These are phyloP conservation scores for Hymenoscyphus occultus DNA, from an alignment of 2,329 filamentous ascomycete species.

Conservation along the genomic window DNA sequence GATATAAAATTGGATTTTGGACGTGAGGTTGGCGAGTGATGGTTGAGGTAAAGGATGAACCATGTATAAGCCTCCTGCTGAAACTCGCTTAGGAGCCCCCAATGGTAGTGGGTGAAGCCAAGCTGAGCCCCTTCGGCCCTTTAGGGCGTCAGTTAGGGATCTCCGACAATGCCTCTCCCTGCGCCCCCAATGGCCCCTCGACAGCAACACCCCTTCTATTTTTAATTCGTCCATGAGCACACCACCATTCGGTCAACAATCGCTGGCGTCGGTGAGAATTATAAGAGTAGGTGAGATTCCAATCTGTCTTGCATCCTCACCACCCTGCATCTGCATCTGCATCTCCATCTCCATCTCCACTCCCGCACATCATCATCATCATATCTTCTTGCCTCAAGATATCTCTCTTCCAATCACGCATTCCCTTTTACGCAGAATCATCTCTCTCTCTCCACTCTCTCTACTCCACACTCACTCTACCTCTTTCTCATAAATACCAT, in stretches of 20 bases:
- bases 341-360: not conserved
- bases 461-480: too few species aligned
- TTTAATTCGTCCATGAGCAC: slow-evolving; percentile 1
- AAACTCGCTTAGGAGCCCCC: not conserved
- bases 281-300: slow-evolving; percentile 10
- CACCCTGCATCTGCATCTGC: not conserved
- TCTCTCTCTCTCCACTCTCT: not conserved
- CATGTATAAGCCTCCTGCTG: not conserved
- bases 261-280: slow-evolving; percentile 7
- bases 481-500: too few species aligned
- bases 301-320: slow-evolving; percentile 1
- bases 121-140: too few species aligned
- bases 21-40: not conserved
- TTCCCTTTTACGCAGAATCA: not conserved
- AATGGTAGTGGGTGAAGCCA: too few species aligned
- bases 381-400: not conserved
- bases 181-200: too few species aligned
- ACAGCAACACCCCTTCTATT: slow-evolving; percentile 7
- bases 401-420: not conserved
- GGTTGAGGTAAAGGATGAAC: not conserved
- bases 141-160: too few species aligned
- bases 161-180: too few species aligned
- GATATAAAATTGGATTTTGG: not conserved
- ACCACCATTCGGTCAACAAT: not conserved
- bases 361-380: slow-evolving; percentile 3